Conservation (phyloP, 2,329 filamentous ascomycete species). For the Talaromyces sp. region DNA sequence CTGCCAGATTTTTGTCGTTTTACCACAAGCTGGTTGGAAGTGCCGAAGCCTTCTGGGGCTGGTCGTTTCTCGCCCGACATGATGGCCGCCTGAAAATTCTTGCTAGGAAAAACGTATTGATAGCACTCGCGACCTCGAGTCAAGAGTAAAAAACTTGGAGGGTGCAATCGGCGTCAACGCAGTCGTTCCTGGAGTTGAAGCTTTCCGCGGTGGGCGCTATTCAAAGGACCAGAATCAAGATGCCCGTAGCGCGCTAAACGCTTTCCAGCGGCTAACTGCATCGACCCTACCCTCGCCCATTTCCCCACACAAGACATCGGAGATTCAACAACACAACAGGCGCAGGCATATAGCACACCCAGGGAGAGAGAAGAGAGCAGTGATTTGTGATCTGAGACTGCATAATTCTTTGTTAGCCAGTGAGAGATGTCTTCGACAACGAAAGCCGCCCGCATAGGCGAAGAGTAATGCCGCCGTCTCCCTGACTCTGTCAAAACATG, state of each 20-base stretch:
- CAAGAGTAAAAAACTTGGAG: not conserved
- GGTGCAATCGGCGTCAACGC: not conserved
- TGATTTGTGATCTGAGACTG: not conserved
- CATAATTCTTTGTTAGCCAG: not conserved
- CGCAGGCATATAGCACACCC: too few relatives aligned
- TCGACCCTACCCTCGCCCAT: not conserved
- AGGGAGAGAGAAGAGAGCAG: not conserved
- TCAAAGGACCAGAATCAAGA: not conserved
- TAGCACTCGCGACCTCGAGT: not conserved
- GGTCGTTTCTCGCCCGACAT: slow-evolving; percentile 94
- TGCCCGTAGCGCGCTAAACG: slow-evolving; percentile 18
- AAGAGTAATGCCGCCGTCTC: slow-evolving; percentile 57
- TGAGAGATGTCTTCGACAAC: slow-evolving; percentile 48
- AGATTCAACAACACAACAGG: not conserved
- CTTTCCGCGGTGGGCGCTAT: not conserved
- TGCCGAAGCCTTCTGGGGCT: slow-evolving; percentile 75
- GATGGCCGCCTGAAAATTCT: slow-evolving; percentile 13
- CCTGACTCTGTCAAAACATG: not conserved
- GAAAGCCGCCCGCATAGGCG: slow-evolving; percentile 64
- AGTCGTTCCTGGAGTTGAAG: not conserved
- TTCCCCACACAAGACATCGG: slow-evolving; percentile 1
- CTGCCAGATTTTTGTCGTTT: slow-evolving; percentile 78
- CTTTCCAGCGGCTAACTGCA: slow-evolving; percentile 9
- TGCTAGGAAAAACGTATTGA: not conserved
- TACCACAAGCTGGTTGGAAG: slow-evolving; percentile 68